These are phyloP conservation scores for Talaromyces sp. DNA, from an alignment of 2,329 filamentous ascomycete genomes.

Conservation along the genomic window DNA sequence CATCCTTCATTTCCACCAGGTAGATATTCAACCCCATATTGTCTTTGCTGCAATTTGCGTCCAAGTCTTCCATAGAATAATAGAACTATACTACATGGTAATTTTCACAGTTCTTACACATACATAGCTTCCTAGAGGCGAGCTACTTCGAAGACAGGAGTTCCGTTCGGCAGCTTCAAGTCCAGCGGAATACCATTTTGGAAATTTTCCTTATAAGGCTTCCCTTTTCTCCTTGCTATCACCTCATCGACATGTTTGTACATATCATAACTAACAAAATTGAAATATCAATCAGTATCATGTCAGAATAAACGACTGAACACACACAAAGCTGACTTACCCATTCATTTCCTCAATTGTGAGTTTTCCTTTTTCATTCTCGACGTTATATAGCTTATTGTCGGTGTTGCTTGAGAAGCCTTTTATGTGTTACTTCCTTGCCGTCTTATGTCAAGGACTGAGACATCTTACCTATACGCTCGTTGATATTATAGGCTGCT, in stretches of 20 bases:
- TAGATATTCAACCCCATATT: background rate
- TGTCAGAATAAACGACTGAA: background rate
- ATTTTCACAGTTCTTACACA: background rate
- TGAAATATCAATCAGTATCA: conserved; percentile 3
- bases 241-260: conserved; percentile 51
- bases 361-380: conserved; percentile 55
- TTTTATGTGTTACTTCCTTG: background rate
- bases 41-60: too few species aligned
- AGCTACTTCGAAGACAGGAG: background rate
- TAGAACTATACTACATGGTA: too few species aligned
- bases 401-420: conserved; percentile 56
- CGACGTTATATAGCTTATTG: conserved; percentile 55
- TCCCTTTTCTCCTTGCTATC: conserved; percentile 24
- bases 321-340: conserved; percentile 35
- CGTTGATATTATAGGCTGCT: conserved; percentile 58
- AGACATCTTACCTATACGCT: conserved; percentile 48
- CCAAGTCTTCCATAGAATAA: too few species aligned
- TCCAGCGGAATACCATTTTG: background rate
- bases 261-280: conserved; percentile 50
- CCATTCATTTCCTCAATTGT: conserved; percentile 67
- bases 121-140: background rate
- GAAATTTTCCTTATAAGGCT: background rate
- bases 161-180: background rate
- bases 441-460: background rate
- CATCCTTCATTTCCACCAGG: background rate